Conservation (phyloP, 176 grass and related monocot genomes). For the Saccharum officinarum region DNA sequence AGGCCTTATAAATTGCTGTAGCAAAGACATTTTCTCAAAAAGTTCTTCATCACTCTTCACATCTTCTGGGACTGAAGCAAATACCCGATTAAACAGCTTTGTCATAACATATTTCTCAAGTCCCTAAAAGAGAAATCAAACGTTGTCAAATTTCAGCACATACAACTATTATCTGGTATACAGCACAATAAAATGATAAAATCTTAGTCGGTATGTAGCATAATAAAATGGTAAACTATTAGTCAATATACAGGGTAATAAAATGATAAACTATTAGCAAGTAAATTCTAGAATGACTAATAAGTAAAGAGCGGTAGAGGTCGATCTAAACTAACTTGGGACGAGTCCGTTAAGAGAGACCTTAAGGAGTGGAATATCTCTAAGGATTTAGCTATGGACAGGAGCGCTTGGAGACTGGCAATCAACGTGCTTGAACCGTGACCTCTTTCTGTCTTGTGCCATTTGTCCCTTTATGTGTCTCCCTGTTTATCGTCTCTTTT, state of each 20-base stretch:
- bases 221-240: conserved; percentile 1
- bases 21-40: conserved; percentile 91
- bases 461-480: too few species aligned
- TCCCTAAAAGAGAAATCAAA: conserved; percentile 58
- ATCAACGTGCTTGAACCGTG: too few species aligned
- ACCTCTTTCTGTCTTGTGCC: too few species aligned
- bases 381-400: too few species aligned
- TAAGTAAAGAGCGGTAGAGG: too few species aligned
- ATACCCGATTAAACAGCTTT: conserved; percentile 85
- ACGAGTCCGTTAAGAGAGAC: too few species aligned
- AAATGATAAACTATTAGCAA: not conserved
- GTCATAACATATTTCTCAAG: conserved; percentile 99
- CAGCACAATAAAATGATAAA: conserved; percentile 13
- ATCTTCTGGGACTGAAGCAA: conserved; percentile 97
- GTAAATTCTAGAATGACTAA: not conserved
- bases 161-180: not conserved
- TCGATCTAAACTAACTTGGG: too few species aligned
- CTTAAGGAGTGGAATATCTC: too few species aligned
- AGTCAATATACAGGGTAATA: not conserved
- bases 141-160: conserved; percentile 4
- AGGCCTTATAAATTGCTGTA: conserved; percentile 87
- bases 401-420: too few species aligned
- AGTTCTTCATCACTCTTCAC: conserved; percentile 86
- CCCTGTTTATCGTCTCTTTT: too few species aligned
- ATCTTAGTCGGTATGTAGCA: not conserved